Evolutionary conservation across 2,329 filamentous ascomycete species (phyloP), one percentile per base, ranked within the genome.

Genomic region (Fusarium ambrosium): DNA sequence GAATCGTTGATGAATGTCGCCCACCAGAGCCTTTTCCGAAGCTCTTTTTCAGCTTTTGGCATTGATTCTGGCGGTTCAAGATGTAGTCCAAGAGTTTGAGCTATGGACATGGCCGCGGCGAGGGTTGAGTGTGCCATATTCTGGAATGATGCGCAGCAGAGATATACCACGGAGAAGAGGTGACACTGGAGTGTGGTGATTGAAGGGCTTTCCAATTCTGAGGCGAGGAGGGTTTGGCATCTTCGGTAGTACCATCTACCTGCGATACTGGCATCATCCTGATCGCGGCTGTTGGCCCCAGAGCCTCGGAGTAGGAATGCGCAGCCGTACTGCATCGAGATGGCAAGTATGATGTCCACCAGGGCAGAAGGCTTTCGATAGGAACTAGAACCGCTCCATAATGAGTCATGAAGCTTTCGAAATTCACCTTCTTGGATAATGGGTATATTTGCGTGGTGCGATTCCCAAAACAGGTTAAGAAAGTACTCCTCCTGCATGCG

Each of bases 11-110:
- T 80, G 72, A 85, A 89, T 0, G 90, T 73, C 0, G 78, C 80
- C 87, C 87, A 90, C 88, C 88, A 90, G 10, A 89, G 68, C 1
- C 87, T 82, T 72, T 85, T 87, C 4, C 86, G 85, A 65, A 88
- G 77, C 72, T 89, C 87, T 22, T 82, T 75, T 61, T 86, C 56
- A 3, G 56, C 56, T 5, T 36, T 24, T 14, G 56, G 56, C 36
- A 59, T 59, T 2, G 36, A 41, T 1, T 36, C 56, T 11, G 56
- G 56, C 8, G 56, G 56, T 29, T 59, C 56, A 10, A 59, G 36
- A 27, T 59, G 56, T n/a, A 59, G 20, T 1, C 56, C 56, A 2
- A 59, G 56, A 6, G 34, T 59, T 24, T 59, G 34, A 4, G 56
- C 87, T 1, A 82, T 84, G 11, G 86, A 83, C 2, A 87, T 79